phyloP scores from a whole-genome alignment of 2,329 filamentous ascomycete genomes.

The Curvularia lunata region DNA sequence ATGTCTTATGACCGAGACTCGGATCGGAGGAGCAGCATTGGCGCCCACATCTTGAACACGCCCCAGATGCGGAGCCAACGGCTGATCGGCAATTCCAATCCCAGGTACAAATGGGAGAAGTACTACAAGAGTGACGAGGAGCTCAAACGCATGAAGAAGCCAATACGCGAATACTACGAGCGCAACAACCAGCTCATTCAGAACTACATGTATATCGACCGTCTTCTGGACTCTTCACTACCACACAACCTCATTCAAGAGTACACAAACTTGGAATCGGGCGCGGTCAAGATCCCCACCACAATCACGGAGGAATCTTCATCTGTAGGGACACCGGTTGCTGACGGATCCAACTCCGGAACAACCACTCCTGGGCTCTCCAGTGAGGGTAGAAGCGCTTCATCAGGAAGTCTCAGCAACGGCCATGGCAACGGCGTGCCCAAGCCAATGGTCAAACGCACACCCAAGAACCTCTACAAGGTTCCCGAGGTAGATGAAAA shows the following conservation, averaged over 20 bases:
- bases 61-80: slow-evolving; percentile 81
- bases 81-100: slow-evolving; percentile 87
- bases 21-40: slow-evolving; percentile 52
- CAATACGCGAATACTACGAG: slow-evolving; percentile 85
- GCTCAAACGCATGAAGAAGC: slow-evolving; percentile 72
- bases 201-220: slow-evolving; percentile 92
- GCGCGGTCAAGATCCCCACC: slow-evolving; percentile 68
- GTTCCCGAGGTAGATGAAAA: slow-evolving; percentile 67
- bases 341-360: slow-evolving; percentile 20
- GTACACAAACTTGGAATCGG: slow-evolving; percentile 71
- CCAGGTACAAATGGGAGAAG: slow-evolving; percentile 80
- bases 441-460: slow-evolving; percentile 54
- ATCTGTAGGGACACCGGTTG: slow-evolving; percentile 24
- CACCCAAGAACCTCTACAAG: slow-evolving; percentile 85
- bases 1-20: slow-evolving; percentile 45
- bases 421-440: slow-evolving; percentile 35
- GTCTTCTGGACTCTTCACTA: slow-evolving; percentile 87
- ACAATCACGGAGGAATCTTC: slow-evolving; percentile 76
- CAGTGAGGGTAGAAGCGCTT: slow-evolving; percentile 19
- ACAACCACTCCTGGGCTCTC: slow-evolving; percentile 23
- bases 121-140: slow-evolving; percentile 86
- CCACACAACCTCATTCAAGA: slow-evolving; percentile 91
- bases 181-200: slow-evolving; percentile 86
- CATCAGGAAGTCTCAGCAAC: slow-evolving; percentile 31
- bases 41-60: slow-evolving; percentile 54